A percentile compares a stretch with the other conserved stretches of the same genome.
phyloP scores from a whole-genome alignment of 257 asterid genomes.

The Solanum stenotomum region DNA sequence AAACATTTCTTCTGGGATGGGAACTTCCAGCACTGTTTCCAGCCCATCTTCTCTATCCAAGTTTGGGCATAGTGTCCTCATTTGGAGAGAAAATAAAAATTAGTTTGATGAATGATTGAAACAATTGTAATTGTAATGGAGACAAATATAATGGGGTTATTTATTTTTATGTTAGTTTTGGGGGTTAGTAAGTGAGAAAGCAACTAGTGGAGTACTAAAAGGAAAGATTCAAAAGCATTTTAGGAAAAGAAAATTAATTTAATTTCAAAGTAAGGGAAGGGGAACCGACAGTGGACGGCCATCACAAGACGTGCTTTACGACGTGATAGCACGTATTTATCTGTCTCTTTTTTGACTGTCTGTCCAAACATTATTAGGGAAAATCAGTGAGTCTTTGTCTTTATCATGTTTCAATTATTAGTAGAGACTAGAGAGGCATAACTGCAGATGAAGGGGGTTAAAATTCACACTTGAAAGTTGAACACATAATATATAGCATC shows the following conservation, averaged over 20 bases:
- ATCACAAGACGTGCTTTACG: neutral
- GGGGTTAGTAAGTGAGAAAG: neutral
- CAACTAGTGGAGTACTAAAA: neutral
- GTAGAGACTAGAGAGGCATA: neutral
- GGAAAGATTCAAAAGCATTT: neutral
- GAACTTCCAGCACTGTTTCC: neutral
- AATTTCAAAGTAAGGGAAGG: neutral
- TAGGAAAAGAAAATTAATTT: neutral
- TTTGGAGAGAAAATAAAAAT: neutral
- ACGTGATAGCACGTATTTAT: neutral
- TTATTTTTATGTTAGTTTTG: neutral
- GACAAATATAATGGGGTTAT: neutral
- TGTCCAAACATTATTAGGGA: neutral
- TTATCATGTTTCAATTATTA: neutral
- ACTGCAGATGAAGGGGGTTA: neutral
- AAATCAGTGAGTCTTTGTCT: neutral
- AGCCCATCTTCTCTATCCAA: neutral
- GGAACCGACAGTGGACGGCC: neutral
- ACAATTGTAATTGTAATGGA: neutral
- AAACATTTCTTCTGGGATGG: slow-evolving; percentile 1
- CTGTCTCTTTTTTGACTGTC: neutral
- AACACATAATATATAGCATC: neutral
- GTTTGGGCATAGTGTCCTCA: neutral
- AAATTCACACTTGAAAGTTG: neutral
- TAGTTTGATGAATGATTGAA: neutral